Percentiles rank a stretch among this genome's conserved stretches.
phyloP scores from a whole-genome alignment of 768 basidiomycete species.

The Xerocomellus intermedius region DNA sequence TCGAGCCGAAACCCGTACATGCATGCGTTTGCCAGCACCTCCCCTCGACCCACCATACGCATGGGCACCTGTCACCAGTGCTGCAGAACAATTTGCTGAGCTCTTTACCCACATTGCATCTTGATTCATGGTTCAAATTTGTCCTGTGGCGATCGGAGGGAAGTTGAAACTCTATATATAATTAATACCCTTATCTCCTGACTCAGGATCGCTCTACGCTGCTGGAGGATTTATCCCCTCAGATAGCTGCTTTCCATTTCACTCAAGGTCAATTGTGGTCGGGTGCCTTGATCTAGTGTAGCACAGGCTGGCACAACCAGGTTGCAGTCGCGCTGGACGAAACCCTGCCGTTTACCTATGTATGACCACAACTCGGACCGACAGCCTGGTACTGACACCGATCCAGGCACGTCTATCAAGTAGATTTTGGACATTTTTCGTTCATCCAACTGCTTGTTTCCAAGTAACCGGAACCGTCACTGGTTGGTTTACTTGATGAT shows the following conservation, averaged over 20 bases:
- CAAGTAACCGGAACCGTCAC: conserved; percentile 8
- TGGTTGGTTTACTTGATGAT: neutral
- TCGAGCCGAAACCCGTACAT: neutral
- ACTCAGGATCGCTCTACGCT: neutral
- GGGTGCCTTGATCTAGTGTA: no score
- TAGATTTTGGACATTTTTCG: neutral
- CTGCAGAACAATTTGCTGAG: neutral
- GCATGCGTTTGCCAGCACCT: neutral
- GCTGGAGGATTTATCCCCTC: neutral
- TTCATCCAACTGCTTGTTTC: neutral
- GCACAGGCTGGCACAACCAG: no score
- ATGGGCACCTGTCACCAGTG: neutral
- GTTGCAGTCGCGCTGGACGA: neutral
- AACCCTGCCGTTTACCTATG: no score
- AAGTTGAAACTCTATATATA: neutral
- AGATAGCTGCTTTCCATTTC: neutral
- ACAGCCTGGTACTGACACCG: neutral
- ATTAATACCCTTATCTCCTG: neutral
- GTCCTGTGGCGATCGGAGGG: neutral
- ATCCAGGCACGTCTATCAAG: neutral
- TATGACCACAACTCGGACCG: no score
- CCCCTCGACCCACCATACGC: neutral
- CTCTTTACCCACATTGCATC: neutral
- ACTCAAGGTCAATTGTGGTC: neutral
- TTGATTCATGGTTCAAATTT: no score